Evolutionary conservation across 2,329 filamentous ascomycete species (phyloP).

Genomic region (Talaromyces islandicus): DNA sequence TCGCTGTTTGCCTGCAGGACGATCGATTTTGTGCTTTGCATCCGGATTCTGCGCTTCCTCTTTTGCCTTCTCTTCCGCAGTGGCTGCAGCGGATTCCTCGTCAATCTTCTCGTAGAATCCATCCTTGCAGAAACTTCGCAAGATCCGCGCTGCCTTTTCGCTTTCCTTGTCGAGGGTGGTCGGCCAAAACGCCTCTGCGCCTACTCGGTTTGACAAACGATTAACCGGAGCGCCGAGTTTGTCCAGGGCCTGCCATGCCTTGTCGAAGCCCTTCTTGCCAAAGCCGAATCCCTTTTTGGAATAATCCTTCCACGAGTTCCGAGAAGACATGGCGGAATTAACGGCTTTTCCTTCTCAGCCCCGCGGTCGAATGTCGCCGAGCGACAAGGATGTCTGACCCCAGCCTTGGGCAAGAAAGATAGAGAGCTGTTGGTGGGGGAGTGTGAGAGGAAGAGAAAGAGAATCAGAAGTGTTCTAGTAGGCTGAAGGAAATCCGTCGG

Average conservation of each 20-base stretch:
- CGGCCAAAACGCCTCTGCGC: conserved; percentile 78
- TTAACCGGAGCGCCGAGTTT: conserved; percentile 73
- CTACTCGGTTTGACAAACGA: conserved; percentile 72
- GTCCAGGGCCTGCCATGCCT: conserved; percentile 61
- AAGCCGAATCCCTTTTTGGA: conserved; percentile 32
- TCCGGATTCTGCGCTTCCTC: conserved; percentile 11
- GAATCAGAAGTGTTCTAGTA: background rate
- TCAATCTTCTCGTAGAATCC: conserved; percentile 51
- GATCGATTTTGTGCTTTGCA: conserved; percentile 42
- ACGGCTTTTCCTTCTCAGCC: background rate
- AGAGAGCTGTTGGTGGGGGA: background rate
- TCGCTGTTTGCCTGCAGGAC: conserved; percentile 55
- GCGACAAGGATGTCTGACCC: conserved; percentile 2
- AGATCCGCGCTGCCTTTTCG: conserved; percentile 83
- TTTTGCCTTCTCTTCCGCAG: conserved; percentile 29
- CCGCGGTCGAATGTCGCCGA: conserved; percentile 1
- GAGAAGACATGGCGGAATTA: conserved; percentile 36
- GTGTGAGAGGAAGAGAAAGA: background rate
- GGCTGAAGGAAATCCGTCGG: background rate
- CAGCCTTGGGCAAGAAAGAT: background rate
- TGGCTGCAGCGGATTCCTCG: conserved; percentile 43
- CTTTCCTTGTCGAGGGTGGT: conserved; percentile 80
- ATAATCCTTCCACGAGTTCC: conserved; percentile 47
- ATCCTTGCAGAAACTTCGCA: conserved; percentile 84
- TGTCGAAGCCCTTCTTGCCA: conserved; percentile 64